phyloP scores from a whole-genome alignment of 768 basidiomycete genomes.

The Pulveroboletus frians region DNA sequence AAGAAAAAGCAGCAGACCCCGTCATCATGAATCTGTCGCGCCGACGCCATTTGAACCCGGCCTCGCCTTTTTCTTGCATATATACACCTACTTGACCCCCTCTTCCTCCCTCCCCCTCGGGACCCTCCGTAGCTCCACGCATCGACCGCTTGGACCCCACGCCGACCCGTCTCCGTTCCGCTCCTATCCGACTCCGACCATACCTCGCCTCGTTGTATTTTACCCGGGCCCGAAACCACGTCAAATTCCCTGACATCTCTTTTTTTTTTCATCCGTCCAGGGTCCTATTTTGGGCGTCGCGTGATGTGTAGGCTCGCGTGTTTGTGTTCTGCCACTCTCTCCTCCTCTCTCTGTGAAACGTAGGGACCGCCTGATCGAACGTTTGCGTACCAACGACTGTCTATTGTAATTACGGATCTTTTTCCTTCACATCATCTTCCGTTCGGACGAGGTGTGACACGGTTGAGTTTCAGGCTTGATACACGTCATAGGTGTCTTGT shows the following conservation, averaged over 20 bases:
- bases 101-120: neutral
- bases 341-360: constrained; percentile 3
- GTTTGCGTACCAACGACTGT: constrained; percentile 5
- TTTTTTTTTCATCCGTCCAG: neutral
- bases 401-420: constrained; percentile 21
- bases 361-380: constrained; percentile 3
- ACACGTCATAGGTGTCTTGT: no score
- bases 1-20: constrained; percentile 54
- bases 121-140: neutral
- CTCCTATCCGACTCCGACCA: neutral
- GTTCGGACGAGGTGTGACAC: neutral
- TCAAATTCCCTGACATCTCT: neutral
- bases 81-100: constrained; percentile 12
- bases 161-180: neutral
- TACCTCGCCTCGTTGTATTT: neutral
- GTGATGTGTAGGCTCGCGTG: neutral
- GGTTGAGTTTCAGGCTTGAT: neutral
- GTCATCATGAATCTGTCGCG: constrained; percentile 28
- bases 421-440: neutral
- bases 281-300: neutral
- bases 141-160: neutral
- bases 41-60: neutral
- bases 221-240: neutral
- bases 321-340: neutral
- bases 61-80: constrained; percentile 13